Evolutionary conservation across 2,329 filamentous ascomycete species (phyloP), one percentile per base, ranked within the genome.

Genomic region (Trichophyton rubrum): DNA sequence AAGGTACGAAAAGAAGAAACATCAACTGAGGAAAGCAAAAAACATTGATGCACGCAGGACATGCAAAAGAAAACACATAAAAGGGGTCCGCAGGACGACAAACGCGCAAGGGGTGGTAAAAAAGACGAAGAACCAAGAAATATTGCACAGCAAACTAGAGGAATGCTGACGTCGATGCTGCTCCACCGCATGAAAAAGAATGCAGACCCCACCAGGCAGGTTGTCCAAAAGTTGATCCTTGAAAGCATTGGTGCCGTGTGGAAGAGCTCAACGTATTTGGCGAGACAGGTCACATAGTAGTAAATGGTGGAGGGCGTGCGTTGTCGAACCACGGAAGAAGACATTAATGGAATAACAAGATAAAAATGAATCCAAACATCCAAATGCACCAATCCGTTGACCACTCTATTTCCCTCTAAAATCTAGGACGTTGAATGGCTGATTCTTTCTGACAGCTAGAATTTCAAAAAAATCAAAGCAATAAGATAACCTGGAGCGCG

Each of bases 341-440:
- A 35, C 11, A 35, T 13, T 35, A 35, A 35, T 13, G 33, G 11
- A 17, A 49, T 20, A 49, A 27, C n/a, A 22, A 49, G 17, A 59
- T 55, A 60, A 58, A 51, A 40, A 56, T 22, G 40, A 35, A 53
- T n/a, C 24, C 24, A 59, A 58, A 38, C 35, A 27, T 33, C 59
- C 20, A 41, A 63, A 60, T 49, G 49, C 58, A 61, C 33, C 62
- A 58, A 62, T 40, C 30, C 40, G 55, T 61, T 49, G 59, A 51
- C 59, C 59, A 43, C 49, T 63, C 59, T 61, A 63, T 59, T 56
- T 56, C 20, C 38, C 56, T 59, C 56, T 59, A 63, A 35, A 61
- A 53, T 62, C 61, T 62, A 62, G 59, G 59, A 58, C 61, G 58
- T 62, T 59, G 61, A 59, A 60, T 62, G 59, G 59, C 59, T 59